These are phyloP conservation scores for Austropuccinia psidii DNA, from an alignment of 1,284 basidiomycete species.

Conservation along the genomic window DNA sequence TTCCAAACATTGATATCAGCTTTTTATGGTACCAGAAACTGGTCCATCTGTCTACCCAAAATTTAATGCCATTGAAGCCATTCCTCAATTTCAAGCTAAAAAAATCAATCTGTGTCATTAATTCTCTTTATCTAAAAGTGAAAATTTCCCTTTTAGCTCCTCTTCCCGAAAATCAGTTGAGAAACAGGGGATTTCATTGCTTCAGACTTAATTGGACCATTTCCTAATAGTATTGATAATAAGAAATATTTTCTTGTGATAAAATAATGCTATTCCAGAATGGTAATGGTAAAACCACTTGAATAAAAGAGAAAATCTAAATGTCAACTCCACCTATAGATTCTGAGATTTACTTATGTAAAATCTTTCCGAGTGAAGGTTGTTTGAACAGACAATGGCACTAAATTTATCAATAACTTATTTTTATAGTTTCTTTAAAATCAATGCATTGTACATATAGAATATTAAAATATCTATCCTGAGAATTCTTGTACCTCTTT, in stretches of 20 bases:
- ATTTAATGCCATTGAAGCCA: neutral
- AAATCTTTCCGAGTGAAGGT: neutral
- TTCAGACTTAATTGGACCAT: neutral
- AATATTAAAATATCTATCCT: neutral
- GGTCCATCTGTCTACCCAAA: neutral
- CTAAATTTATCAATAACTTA: neutral
- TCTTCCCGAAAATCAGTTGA: neutral
- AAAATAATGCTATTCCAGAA: neutral
- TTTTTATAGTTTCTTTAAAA: neutral
- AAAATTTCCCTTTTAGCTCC: neutral
- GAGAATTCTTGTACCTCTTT: neutral
- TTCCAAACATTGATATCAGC: no score
- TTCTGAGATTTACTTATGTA: neutral
- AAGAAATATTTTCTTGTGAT: neutral
- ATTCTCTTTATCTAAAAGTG: neutral
- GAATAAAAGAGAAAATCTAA: neutral
- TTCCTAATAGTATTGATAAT: neutral
- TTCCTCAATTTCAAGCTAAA: neutral
- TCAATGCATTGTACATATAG: neutral
- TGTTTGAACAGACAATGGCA: neutral
- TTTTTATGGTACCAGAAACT: neutral
- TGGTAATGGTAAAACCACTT: neutral
- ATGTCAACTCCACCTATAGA: neutral
- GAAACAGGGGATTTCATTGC: neutral
- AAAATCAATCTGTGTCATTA: neutral